Base-by-base conservation (phyloP, 306 rosid species). In the Calophaca sinica region DNA sequence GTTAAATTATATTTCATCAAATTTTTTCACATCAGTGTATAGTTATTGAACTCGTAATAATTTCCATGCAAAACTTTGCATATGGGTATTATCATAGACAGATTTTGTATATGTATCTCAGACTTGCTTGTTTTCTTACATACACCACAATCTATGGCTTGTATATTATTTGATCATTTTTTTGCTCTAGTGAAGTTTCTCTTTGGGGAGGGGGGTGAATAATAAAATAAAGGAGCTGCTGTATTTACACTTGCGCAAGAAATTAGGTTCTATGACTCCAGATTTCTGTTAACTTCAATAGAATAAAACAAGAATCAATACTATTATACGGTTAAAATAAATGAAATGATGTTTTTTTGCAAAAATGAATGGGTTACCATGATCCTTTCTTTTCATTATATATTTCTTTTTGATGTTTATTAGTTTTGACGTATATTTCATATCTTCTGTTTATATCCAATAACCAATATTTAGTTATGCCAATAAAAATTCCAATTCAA, bases 121-220 rank as follows among this genome's bases (percentile, higher is more conserved):
- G 15, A 64, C 76, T 71, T 46, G 76, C 12, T 59, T 57, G 73
- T 59, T 39, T 64, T 72, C 26, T 20, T 20, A 20, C 64, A 48
- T 46, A 12, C 26, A 54, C 84, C 20, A 50, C 15, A 55, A 33
- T 79, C 13, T 46, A 70, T 72, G 64, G 80, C 33, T 61, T 78
- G 80, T 86, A 79, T 29, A 86, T 83, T 80, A 58, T 64, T 62
- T 75, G 77, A 63, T 68, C 54, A 12, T 1, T 50, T 13, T 61
- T 65, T 76, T 9, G 38, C 74, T 50, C 41, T 57, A 8, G 39
- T 36, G 57, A 55, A 76, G 74, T 76, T 63, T 61, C 9, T 36
- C 41, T 26, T 51, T 13, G 10, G 57, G 63, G 3, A 73, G 26
- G 26, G 44, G 71, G 39, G 35, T 65, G 45, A 42, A 67, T n/a